Evolutionary conservation across 2,329 filamentous ascomycete species (phyloP), one percentile per base, ranked within the genome.

Genomic region (Calonectria fujianensis): DNA sequence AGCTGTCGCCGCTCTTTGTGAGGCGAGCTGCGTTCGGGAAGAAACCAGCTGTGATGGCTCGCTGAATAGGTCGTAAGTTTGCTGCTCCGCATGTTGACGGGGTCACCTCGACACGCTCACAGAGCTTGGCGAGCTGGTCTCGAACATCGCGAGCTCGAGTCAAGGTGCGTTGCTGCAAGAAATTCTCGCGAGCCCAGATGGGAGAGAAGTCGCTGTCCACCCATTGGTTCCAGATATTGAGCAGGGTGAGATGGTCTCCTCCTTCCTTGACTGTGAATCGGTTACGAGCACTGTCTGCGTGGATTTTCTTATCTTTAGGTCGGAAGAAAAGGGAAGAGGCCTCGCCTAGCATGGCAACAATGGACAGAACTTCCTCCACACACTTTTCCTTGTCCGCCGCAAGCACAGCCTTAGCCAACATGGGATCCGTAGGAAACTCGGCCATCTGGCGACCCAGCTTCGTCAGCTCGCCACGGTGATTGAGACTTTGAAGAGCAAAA

Each of bases 151-250:
- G 92, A 0, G 96, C 96, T 1, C 97, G 92, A 0, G 94, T 97
- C 4, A 99, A 89, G n/a, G 93, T 94, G 20, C 96, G 92, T 83
- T 98, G 95, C 83, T 98, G 96, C 13, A 99, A 84, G 84, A 98
- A 99, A 84, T 98, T 98, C 86, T 98, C 96, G 64, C 93, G 93
- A 0, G 95, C 89, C 96, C 96, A 99, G 59, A 97, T 92, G 69
- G 92, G 93, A 66, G 92, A 95, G 85, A 95, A 99, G 85, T 98
- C 96, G 64, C 92, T 93, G 82, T 98, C 96, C 1, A 96, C 95
- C 94, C 96, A 99, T 84, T 98, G 95, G 80, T 97, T 96, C 93
- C 94, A 99, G 80, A 99, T 94, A 82, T 98, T 98, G 63, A 98
- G 91, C 1, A 98, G 90, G 0, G 95, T 96, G 7, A 97, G 84